These are phyloP conservation scores for Claviceps sp. DNA, from an alignment of 2,329 filamentous ascomycete species.

Conservation along the genomic window DNA sequence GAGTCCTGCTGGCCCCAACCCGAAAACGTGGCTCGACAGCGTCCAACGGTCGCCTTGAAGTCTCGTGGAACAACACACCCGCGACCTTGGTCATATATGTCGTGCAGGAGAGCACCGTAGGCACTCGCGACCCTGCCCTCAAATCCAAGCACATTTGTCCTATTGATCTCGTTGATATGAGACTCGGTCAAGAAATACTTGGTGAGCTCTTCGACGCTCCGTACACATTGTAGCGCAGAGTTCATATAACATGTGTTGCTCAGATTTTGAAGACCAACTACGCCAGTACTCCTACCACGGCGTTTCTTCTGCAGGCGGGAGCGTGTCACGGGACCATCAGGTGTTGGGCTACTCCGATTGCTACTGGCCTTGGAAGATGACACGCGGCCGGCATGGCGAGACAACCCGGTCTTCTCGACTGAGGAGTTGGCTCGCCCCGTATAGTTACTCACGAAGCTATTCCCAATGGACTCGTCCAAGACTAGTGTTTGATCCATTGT, in stretches of 20 bases:
- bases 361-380: slow-evolving; percentile 29
- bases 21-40: slow-evolving; percentile 72
- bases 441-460: slow-evolving; percentile 43
- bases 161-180: slow-evolving; percentile 71
- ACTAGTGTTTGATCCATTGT: slow-evolving; percentile 63
- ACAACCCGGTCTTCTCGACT: slow-evolving; percentile 22
- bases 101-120: slow-evolving; percentile 62
- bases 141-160: slow-evolving; percentile 72
- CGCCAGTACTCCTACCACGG: slow-evolving; percentile 57
- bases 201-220: slow-evolving; percentile 84
- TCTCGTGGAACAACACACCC: slow-evolving; percentile 63
- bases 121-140: slow-evolving; percentile 75
- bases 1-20: slow-evolving; percentile 96
- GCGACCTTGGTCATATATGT: slow-evolving; percentile 61
- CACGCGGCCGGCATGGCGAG: slow-evolving; percentile 13
- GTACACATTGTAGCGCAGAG: slow-evolving; percentile 85
- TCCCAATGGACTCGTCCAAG: slow-evolving; percentile 64
- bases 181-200: slow-evolving; percentile 73
- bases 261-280: slow-evolving; percentile 74
- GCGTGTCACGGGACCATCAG: slow-evolving; percentile 49
- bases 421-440: slow-evolving; percentile 19
- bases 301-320: slow-evolving; percentile 58
- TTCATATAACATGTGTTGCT: slow-evolving; percentile 99
- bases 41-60: slow-evolving; percentile 73
- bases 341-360: slow-evolving; percentile 55